phyloP scores from a whole-genome alignment of 345 rosid genomes.

The Brassica incana region DNA sequence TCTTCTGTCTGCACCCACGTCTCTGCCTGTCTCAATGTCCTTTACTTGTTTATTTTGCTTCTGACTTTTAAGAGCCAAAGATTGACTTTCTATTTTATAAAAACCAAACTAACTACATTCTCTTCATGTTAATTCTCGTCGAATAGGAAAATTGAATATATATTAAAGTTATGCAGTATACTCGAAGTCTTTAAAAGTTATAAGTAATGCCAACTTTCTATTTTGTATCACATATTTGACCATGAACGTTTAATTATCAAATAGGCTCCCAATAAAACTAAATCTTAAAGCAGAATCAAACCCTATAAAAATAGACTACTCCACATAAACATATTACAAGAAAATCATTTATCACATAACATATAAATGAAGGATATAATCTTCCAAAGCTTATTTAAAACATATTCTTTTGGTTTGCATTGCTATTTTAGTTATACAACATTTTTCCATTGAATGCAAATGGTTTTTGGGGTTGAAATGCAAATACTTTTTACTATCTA shows the following conservation, averaged over 20 bases:
- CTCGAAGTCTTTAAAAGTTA: neutral
- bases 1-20: constrained; percentile 41
- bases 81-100: neutral
- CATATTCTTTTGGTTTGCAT: neutral
- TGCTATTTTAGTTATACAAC: neutral
- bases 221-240: neutral
- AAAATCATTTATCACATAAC: neutral
- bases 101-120: neutral
- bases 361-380: neutral
- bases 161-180: neutral
- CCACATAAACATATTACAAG: neutral
- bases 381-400: neutral
- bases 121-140: neutral
- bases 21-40: constrained; percentile 24
- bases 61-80: constrained; percentile 2
- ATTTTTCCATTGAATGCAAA: neutral
- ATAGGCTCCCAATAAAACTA: neutral
- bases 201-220: neutral
- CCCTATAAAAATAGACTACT: neutral
- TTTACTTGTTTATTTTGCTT: constrained; percentile 1
- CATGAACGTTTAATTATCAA: neutral
- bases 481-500: neutral
- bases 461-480: neutral
- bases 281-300: neutral
- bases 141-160: neutral